Evolutionary conservation across 2,329 filamentous ascomycete species (phyloP).

Genomic region (Aspergillus thermomutatus): DNA sequence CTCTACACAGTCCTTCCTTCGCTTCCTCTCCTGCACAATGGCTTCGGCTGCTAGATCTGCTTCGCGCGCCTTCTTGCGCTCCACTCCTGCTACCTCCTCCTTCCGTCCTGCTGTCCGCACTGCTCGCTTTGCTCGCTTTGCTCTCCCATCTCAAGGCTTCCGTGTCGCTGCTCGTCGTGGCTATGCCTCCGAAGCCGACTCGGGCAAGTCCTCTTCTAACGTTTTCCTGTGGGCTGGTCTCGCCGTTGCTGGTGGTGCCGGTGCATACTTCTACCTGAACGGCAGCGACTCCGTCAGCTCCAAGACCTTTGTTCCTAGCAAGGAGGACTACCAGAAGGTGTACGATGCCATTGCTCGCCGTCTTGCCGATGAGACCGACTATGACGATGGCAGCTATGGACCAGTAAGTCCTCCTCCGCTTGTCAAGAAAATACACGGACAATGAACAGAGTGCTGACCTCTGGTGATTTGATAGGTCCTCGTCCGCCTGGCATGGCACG

Average conservation of each 20-base stretch:
- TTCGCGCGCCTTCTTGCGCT: slow-evolving; percentile 42
- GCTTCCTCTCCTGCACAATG: slow-evolving; percentile 28
- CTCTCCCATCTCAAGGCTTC: slow-evolving; percentile 61
- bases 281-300: slow-evolving; percentile 41
- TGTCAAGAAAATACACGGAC: neutral
- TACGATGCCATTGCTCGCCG: slow-evolving; percentile 80
- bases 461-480: slow-evolving; percentile 52
- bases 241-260: slow-evolving; percentile 59
- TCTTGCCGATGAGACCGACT: slow-evolving; percentile 86
- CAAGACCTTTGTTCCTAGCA: slow-evolving; percentile 65
- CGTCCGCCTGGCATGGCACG: slow-evolving; percentile 89
- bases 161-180: slow-evolving; percentile 71
- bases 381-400: slow-evolving; percentile 94
- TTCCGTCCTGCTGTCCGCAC: slow-evolving; percentile 50
- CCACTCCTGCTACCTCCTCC: slow-evolving; percentile 33
- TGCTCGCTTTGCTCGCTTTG: slow-evolving; percentile 58
- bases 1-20: slow-evolving; percentile 13
- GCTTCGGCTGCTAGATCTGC: slow-evolving; percentile 42
- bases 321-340: slow-evolving; percentile 91
- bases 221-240: slow-evolving; percentile 59
- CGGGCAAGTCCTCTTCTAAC: slow-evolving; percentile 49
- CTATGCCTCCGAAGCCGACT: slow-evolving; percentile 68
- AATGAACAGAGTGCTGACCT: slow-evolving; percentile 2
- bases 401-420: slow-evolving; percentile 52
- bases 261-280: slow-evolving; percentile 62